Evolutionary conservation across 2,329 filamentous ascomycete genomes (phyloP), one percentile per base, ranked within the genome.

Genomic region (Triangularia verruculosa): DNA sequence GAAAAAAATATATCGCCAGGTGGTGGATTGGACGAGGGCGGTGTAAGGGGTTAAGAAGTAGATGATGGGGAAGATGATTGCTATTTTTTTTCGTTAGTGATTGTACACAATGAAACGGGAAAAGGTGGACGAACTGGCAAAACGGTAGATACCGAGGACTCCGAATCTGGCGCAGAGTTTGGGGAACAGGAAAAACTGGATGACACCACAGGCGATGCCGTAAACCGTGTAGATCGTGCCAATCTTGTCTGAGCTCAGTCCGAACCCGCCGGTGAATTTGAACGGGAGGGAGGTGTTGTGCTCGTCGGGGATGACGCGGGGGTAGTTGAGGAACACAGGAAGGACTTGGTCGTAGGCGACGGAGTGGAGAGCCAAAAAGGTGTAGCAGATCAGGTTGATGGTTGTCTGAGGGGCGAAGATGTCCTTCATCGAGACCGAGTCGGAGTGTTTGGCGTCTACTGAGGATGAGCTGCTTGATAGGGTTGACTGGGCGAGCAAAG

Each of bases 111-210:
- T 25, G 13, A 25, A 52, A 9, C 1, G 20, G 17, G 30, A 12
- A 17, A 15, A 17, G 43, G n/a, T n/a, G n/a, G n/a, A 73, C 80
- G 66, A 74, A 81, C 80, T 78, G 68, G 88, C 87, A n/a, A 82
- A 77, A 67, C 86, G 87, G 70, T 92, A 89, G 74, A 91, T 95
- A 59, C 80, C 83, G 15, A 97, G 78, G 0, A 93, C 86, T 5
- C 94, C 94, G 67, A 86, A 92, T 22, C 82, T 82, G 30, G 86
- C 82, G 55, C 93, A 93, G 1, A 94, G 77, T 0, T 85, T 81
- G 0, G 94, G 93, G 74, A 97, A 97, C 61, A 96, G 72, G 58
- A 95, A 79, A 74, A 99, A 96, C 74, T 98, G 95, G 54, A 92
- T 85, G 17, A 95, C 69, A 71, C 93, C 92, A 69, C 91, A 92